Evolutionary conservation across 495 filamentous ascomycete genomes (phyloP).

Genomic region (Aspergillus haitiensis): DNA sequence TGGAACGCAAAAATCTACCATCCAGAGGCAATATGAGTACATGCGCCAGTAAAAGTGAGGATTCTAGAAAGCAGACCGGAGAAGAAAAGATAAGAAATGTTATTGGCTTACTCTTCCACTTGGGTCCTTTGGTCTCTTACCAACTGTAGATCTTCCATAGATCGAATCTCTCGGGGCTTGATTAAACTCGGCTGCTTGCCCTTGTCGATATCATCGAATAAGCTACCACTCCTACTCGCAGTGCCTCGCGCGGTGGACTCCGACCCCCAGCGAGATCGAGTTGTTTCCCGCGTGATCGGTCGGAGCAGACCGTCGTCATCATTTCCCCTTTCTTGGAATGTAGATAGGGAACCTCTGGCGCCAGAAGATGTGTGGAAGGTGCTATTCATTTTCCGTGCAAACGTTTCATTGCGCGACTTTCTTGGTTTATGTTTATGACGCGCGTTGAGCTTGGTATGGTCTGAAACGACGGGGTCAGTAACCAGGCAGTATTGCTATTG

Average conservation of each 20-base stretch:
- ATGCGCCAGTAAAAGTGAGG: background rate
- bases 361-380: constrained; percentile 36
- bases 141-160: constrained; percentile 43
- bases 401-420: constrained; percentile 41
- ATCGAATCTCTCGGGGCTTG: constrained; percentile 38
- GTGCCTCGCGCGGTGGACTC: constrained; percentile 31
- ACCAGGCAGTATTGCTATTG: constrained; percentile 16
- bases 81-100: no score
- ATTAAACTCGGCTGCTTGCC: constrained; percentile 34
- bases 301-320: constrained; percentile 37
- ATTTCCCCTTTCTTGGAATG: constrained; percentile 39
- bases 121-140: constrained; percentile 43
- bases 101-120: constrained; percentile 47
- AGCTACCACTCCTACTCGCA: constrained; percentile 36
- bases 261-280: constrained; percentile 37
- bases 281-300: constrained; percentile 36
- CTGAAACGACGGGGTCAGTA: constrained; percentile 25
- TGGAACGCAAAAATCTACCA: constrained; percentile 38
- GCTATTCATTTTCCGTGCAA: constrained; percentile 41
- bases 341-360: constrained; percentile 37
- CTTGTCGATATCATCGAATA: constrained; percentile 34
- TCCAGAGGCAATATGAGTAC: background rate
- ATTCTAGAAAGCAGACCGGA: background rate
- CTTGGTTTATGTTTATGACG: constrained; percentile 35
- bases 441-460: constrained; percentile 26